Percentiles rank a stretch among this genome's conserved stretches.
These are phyloP conservation scores for Tetracentron sinense DNA, from an alignment of 164 flowering plant species.

Conservation along the genomic window DNA sequence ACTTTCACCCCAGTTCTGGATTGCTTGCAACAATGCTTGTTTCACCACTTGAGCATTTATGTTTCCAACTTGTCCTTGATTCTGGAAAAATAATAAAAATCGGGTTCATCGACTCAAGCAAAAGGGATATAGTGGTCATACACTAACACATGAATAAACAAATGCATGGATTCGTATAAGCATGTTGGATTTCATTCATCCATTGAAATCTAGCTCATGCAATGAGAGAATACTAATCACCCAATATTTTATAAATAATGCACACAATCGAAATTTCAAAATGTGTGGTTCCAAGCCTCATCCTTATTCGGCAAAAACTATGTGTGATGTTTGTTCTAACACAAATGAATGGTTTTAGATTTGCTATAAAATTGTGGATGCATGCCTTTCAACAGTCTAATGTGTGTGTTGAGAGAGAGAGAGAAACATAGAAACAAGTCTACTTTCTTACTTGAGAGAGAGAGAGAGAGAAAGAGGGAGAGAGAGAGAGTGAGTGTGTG, in stretches of 20 bases:
- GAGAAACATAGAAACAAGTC: too few relatives aligned
- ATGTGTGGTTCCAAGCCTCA: conserved; percentile 9
- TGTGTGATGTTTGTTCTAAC: too few relatives aligned
- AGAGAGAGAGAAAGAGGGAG: too few relatives aligned
- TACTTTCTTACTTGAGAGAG: too few relatives aligned
- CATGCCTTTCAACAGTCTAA: background rate
- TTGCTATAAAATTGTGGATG: too few relatives aligned
- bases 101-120: background rate
- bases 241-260: conserved; percentile 8
- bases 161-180: background rate
- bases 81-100: conserved; percentile 21
- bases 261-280: background rate
- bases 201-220: too few relatives aligned
- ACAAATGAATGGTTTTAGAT: too few relatives aligned
- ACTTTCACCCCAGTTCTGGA: conserved; percentile 44
- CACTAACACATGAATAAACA: background rate
- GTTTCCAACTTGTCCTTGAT: conserved; percentile 29
- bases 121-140: too few relatives aligned
- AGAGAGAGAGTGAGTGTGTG: too few relatives aligned
- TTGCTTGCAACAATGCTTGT: conserved; percentile 59
- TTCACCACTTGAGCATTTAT: conserved; percentile 58
- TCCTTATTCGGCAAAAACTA: background rate
- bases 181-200: too few relatives aligned
- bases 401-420: too few relatives aligned
- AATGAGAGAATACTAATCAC: background rate